Base-by-base conservation (phyloP, 1,139 yeast species). In the Candida sp. region DNA sequence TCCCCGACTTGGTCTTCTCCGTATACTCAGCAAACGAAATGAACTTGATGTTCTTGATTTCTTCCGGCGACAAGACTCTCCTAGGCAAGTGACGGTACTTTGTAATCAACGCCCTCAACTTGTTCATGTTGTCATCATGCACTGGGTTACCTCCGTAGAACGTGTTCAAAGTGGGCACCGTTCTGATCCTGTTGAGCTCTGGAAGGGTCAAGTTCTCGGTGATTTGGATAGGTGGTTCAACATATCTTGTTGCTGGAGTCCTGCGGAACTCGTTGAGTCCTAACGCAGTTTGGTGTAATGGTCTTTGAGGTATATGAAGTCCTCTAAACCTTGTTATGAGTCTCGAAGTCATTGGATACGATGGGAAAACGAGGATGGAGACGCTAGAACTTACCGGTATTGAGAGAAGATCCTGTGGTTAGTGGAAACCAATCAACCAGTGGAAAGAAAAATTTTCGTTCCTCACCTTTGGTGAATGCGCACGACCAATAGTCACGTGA, bases 91-190 rank as follows among this genome's bases (percentile, higher is more conserved):
- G 81, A 54, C 81, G 75, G 66, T 86, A 76, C 63, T 82, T 85
- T 60, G 89, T 81, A 48, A 87, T 71, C 42, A 91, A 67, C 12
- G 78, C 78, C 55, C 82, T 85, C 55, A 93, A 73, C 54, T 77
- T 73, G 51, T 84, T 78, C 66, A 91, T 73, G 63, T 85, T 84
- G 53, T 83, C 83, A 63, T 90, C 96, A 65, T 92, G 97, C 7
- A 80, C 80, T 3, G 97, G 94, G 63, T 90, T 91, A 45, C 90
- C 86, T 49, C 94, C 80, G 54, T 68, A 78, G 62, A 84, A 90
- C 0, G 96, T 85, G 51, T 78, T 74, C 56, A 85, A 77, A n/a
- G 76, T 72, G 9, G 97, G 97, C 17, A 89, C 82, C 22, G 90
- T 79, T 60, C 96, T 78, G 50, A 80, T 75, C 55, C 84, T 70